Evolutionary conservation across 140 eudicot species (phyloP), one percentile per base, ranked within the genome.

Genomic region (Erigeron philadelphicus): DNA sequence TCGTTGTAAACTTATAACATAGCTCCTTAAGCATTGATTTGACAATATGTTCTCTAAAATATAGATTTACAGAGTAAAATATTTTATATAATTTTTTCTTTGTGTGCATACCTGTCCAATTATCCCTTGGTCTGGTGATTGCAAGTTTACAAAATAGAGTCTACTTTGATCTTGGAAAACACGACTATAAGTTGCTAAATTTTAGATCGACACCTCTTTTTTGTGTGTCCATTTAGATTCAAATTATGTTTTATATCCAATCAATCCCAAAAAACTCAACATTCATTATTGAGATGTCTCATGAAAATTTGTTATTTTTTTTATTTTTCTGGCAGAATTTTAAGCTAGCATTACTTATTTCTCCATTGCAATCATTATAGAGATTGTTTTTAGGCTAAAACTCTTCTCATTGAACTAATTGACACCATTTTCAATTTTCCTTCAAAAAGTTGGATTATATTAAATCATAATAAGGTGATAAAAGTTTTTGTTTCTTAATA

Each of bases 81-180:
- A 21, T 21, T 21, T 21, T 21, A n/a, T 21, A 21, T 21, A 21
- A 21, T 0, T 21, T 21, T 21, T 21, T 21, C 25, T 21, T 21
- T 21, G 25, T 21, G 25, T 21, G 25, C 25, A 21, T 21, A 1
- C 25, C 25, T 21, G 25, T 21, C 25, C 1, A 21, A 21, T 21
- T 50, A 1, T 9, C 56, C 56, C 21, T 50, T 17, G 16, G 16
- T 55, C 31, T 18, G 16, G 8, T 8, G 8, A 9, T 55, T 54
- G 3, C 1, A 55, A 15, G 9, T 18, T 2, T 17, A 55, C 31
- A 58, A 6, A 58, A 11, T 58, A 58, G 42, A 58, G 43, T 58
- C 18, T 58, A 16, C 64, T 9, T 25, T 9, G 42, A 58, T 58
- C 64, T 58, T 58, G 64, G 64, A 58, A 58, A 25, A 41, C 64